These are phyloP conservation scores for Melastoma candidum DNA, from an alignment of 441 rosid species.

Conservation along the genomic window DNA sequence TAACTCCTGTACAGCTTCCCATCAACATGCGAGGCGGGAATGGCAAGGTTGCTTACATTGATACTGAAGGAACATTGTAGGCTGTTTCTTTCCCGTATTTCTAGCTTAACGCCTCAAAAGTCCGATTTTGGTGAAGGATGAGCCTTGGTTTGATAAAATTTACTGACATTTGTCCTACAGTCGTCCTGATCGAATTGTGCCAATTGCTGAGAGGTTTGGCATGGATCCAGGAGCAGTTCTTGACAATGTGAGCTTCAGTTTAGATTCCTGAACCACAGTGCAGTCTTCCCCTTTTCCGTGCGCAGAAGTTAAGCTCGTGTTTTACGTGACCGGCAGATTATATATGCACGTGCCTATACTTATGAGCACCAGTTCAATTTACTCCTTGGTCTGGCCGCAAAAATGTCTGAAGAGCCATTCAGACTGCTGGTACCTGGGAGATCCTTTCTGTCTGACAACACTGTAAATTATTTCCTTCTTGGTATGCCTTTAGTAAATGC, in stretches of 20 bases:
- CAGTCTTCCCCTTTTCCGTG: background rate
- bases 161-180: constrained; percentile 18
- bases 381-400: constrained; percentile 92
- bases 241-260: constrained; percentile 56
- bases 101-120: background rate
- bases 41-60: constrained; percentile 87
- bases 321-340: constrained; percentile 42
- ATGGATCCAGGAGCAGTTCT: constrained; percentile 96
- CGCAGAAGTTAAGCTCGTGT: background rate
- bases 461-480: no score
- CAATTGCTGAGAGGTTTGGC: constrained; percentile 92
- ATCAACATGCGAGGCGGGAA: constrained; percentile 85
- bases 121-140: background rate
- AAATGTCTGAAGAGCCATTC: constrained; percentile 92
- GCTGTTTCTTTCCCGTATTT: constrained; percentile 20
- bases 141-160: background rate
- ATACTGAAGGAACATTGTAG: constrained; percentile 92
- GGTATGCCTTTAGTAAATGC: no score
- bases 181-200: constrained; percentile 77
- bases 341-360: constrained; percentile 80
- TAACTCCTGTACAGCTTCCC: constrained; percentile 42
- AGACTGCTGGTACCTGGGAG: constrained; percentile 44
- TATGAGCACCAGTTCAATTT: constrained; percentile 88
- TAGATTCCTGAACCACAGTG: constrained; percentile 1
- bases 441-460: no score